Evolutionary conservation across 169 alveolate genomes (phyloP).

Genomic region (Plasmodium knowlesi): DNA sequence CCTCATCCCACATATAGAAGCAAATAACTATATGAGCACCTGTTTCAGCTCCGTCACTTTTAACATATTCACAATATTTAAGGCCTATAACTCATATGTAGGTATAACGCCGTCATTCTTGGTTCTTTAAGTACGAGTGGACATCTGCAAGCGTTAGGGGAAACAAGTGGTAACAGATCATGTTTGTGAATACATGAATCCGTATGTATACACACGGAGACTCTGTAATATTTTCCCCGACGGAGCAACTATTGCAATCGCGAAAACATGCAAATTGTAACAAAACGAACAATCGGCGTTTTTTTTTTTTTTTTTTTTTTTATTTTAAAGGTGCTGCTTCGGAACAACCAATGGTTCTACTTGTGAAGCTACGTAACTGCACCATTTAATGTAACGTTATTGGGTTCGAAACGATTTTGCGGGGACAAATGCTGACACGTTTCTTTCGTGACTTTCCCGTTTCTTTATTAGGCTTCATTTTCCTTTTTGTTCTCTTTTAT

Average conservation of each 20-base stretch:
- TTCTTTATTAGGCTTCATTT: neutral
- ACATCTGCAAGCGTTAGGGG: constrained; percentile 37
- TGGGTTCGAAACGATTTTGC: neutral
- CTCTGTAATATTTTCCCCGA: neutral
- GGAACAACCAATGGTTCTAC: neutral
- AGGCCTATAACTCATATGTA: neutral
- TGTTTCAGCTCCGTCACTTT: neutral
- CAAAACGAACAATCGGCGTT: neutral
- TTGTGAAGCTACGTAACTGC: neutral
- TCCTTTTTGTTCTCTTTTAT: neutral
- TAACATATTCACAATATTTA: neutral
- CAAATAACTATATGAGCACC: neutral
- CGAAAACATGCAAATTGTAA: neutral
- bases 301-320: neutral
- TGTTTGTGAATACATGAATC: neutral
- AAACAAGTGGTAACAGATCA: neutral
- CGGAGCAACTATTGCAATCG: neutral
- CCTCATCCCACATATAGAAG: neutral
- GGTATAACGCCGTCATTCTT: constrained; percentile 11
- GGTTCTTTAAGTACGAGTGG: constrained; percentile 39
- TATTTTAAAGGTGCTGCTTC: neutral
- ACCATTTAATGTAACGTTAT: constrained; percentile 6
- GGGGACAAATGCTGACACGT: neutral
- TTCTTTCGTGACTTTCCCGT: constrained; percentile 1
- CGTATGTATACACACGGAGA: constrained; percentile 1